phyloP scores from a whole-genome alignment of 2,329 filamentous ascomycete genomes.

The Aspergillus fischeri region DNA sequence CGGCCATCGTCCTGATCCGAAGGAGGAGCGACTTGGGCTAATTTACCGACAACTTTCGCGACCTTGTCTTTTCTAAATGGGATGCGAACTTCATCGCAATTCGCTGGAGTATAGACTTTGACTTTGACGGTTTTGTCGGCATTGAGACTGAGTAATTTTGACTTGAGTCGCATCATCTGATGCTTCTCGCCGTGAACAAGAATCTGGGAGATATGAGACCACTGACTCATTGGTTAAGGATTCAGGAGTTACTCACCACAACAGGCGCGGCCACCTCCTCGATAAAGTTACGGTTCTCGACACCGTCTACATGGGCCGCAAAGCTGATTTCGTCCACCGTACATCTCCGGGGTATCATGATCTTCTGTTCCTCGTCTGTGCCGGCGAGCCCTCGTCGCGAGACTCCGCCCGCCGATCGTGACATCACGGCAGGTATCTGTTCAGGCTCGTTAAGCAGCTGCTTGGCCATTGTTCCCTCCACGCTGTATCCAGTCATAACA shows the following conservation, averaged over 20 bases:
- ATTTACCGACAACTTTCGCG: conserved; percentile 90
- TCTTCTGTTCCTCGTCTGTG: conserved; percentile 69
- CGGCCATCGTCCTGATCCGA: conserved; percentile 44
- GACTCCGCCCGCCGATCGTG: conserved; percentile 51
- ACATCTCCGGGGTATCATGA: conserved; percentile 87
- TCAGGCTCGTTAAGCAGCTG: conserved; percentile 93
- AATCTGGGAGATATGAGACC: conserved; percentile 55
- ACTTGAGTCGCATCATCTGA: conserved; percentile 97
- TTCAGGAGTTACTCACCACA: conserved; percentile 61
- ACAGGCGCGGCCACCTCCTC: conserved; percentile 89
- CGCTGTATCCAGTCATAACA: conserved; percentile 96
- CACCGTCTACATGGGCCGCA: conserved; percentile 92
- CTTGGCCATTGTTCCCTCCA: conserved; percentile 97
- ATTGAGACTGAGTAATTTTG: conserved; percentile 89
- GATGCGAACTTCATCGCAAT: conserved; percentile 91
- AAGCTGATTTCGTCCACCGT: conserved; percentile 94
- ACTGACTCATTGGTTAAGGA: neutral
- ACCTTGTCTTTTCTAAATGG: conserved; percentile 94
- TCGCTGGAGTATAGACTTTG: conserved; percentile 90
- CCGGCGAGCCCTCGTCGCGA: conserved; percentile 59
- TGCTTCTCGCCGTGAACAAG: conserved; percentile 95
- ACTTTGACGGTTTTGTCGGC: conserved; percentile 73
- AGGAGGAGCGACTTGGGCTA: conserved; percentile 76
- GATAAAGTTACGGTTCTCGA: conserved; percentile 94
- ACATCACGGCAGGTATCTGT: conserved; percentile 91